phyloP scores from a whole-genome alignment of 192 early-diverging fungal species.

The Coemansia sp. region DNA sequence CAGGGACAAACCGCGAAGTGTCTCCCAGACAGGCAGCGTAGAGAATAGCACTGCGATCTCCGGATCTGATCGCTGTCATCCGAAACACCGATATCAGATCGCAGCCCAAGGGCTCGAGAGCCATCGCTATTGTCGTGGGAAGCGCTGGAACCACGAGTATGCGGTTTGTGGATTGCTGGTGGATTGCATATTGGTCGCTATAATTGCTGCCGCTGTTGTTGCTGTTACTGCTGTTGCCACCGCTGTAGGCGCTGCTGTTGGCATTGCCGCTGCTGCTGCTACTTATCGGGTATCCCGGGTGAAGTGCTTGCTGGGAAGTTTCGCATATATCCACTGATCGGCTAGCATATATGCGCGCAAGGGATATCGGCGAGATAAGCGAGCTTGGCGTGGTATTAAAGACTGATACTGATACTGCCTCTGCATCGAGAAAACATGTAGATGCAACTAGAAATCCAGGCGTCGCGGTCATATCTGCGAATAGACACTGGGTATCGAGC shows the following conservation, averaged over 20 bases:
- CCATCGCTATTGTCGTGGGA: conserved; percentile 5
- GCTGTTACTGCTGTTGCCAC: not conserved
- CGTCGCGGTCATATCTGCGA: conserved; percentile 27
- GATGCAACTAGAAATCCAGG: conserved; percentile 14
- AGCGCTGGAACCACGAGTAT: not conserved
- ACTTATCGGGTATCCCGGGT: not conserved
- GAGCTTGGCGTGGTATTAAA: conserved; percentile 20
- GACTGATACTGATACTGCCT: conserved; percentile 9
- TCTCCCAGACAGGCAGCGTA: conserved; percentile 39
- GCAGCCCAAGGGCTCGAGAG: conserved; percentile 21
- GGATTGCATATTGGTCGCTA: conserved; percentile 9
- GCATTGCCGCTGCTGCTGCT: not conserved
- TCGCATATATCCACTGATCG: not conserved
- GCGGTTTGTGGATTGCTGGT: conserved; percentile 36
- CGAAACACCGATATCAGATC: conserved; percentile 21
- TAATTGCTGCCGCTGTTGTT: not conserved
- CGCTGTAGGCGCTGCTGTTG: not conserved
- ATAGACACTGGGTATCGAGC: conserved; percentile 19
- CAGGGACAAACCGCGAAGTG: conserved; percentile 15
- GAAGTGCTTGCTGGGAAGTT: not conserved
- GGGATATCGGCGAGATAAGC: conserved; percentile 18
- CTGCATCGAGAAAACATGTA: conserved; percentile 3
- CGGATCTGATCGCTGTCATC: conserved; percentile 21
- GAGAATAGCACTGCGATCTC: conserved; percentile 23
- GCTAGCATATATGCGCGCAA: conserved; percentile 3